Conservation (phyloP, 371 early-diverging fungal species). For the Parasitella parasitica region DNA sequence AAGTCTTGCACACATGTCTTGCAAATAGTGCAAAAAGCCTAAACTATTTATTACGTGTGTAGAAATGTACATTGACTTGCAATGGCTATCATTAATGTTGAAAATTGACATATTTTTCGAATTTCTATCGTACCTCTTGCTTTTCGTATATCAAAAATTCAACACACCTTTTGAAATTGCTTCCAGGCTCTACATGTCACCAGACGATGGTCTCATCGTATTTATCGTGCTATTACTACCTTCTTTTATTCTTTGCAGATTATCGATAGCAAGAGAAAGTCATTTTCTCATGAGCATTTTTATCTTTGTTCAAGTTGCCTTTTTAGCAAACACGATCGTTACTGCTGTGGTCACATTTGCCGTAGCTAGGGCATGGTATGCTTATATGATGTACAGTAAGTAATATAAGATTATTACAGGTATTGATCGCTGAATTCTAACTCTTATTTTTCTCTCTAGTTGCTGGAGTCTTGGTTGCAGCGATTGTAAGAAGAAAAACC, state of each 20-base stretch:
- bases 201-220: neutral
- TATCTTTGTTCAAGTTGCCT: neutral
- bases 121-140: neutral
- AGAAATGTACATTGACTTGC: conserved; percentile 4
- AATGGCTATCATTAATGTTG: conserved; percentile 6
- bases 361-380: neutral
- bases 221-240: neutral
- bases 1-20: no score
- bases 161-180: neutral
- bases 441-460: neutral
- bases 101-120: conserved; percentile 18
- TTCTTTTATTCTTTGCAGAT: neutral
- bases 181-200: neutral
- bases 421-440: neutral
- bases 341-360: neutral
- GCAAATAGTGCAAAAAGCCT: no score
- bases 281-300: neutral
- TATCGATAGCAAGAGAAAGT: neutral
- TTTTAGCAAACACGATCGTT: neutral
- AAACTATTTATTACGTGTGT: no score
- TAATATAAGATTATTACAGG: neutral
- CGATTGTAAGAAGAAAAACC: neutral
- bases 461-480: neutral
- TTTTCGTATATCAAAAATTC: neutral
- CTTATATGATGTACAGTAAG: conserved; percentile 12